Evolutionary conservation across 2,329 filamentous ascomycete genomes (phyloP), one percentile per base, ranked within the genome.

Genomic region (Trichoderma sp.): DNA sequence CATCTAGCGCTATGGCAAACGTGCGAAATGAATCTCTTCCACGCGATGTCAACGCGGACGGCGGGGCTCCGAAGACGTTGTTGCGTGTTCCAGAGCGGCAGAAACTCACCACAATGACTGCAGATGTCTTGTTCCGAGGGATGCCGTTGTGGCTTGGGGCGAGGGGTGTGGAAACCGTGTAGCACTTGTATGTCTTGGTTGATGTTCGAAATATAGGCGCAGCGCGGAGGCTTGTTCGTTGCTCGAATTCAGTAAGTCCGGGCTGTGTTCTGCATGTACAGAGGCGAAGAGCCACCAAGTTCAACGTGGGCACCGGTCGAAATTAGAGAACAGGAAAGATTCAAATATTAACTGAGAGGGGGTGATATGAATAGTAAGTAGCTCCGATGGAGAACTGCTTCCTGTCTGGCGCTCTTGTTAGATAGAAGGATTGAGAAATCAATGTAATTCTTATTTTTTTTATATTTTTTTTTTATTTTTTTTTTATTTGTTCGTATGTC

Each of bases 211-310:
- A 34, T 61, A 61, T 49, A 49, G 46, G 16, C 37, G 28, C 54
- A 10, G n/a, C 14, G 55, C 18, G n/a, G 37, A 49, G 6, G 28
- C 49, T 51, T 21, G 24, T 61, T 34, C n/a, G 49, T 46, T 37
- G 61, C 32, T 60, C 58, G 66, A 5, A 14, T n/a, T 49, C 16
- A 68, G 2, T n/a, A 70, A 59, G 69, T 72, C 71, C 68, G 66
- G 49, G 58, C 60, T 66, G 59, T 73, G 70, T 28, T 71, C 69
- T 72, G 70, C 72, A 75, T 73, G 70, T 73, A 73, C 73, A 73
- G 61, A 65, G 54, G n/a, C 49, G 28, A 39, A 51, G 32, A 28
- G 26, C 26, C 8, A 13, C 21, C 16, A 37, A 16, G 21, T 32
- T 46, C 24, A 61, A 61, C 16, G 46, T 34, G 34, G 39, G 28